Base-by-base conservation (phyloP, 495 filamentous ascomycete genomes). In the Clavariopsis aquatica region DNA sequence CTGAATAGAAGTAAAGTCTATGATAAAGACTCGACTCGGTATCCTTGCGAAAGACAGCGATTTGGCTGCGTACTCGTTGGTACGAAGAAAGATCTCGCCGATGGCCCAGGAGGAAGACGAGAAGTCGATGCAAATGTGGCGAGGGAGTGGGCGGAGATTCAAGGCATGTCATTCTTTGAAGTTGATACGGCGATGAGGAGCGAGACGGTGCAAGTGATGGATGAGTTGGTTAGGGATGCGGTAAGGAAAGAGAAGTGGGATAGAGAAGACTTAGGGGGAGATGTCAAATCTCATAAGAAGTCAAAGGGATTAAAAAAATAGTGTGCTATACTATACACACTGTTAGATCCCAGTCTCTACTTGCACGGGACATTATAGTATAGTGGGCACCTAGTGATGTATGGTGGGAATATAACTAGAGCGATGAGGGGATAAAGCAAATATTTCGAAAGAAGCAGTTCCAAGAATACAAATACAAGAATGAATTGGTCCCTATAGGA, bases 21-120 rank as follows among this genome's bases (percentile, higher is more conserved):
- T 29, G n/a, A n/a, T n/a, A n/a, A n/a, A n/a, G n/a, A n/a, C n/a
- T n/a, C n/a, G n/a, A 27, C 26, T n/a, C 6, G 19, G 20, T 66
- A 24, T 47, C 34, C 57, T 0, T 13, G 17, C 6, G 49, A 20
- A 19, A 54, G 22, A n/a, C 47, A 66, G 51, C 22, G 63, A 12
- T 60, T 66, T 49, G 63, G 56, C 13, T 60, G 56, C 19, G 56
- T 66, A n/a, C 56, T 66, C n/a, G 63, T 66, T 23, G 63, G 63
- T 0, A 66, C 31, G 6, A 66, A 66, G 19, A 7, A 36, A 0
- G 56, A 66, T 26, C 34, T 60, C 10, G 52, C 27, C 0, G 26
- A 38, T 15, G 28, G 20, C 9, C 7, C 36, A 20, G n/a, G 29
- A 2, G 61, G 26, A n/a, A 49, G 36, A 22, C 31, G 63, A 24